Percentiles rank a stretch among this genome's conserved stretches.
Evolutionary conservation across 257 asterid species (phyloP).

Genomic region (Penstemon newberryi): DNA sequence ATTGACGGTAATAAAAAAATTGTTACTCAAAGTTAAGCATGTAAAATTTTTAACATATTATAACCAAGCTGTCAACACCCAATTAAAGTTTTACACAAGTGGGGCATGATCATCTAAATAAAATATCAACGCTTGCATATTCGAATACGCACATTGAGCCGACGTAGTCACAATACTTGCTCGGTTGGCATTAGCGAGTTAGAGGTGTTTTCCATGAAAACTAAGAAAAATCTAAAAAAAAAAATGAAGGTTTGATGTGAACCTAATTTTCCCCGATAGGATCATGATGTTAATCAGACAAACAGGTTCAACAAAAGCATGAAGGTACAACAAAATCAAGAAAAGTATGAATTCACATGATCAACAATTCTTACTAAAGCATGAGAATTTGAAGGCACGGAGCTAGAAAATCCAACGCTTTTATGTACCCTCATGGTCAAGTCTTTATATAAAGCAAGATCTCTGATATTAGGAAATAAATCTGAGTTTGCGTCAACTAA

Average conservation of each 20-base stretch:
- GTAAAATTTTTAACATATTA: no score
- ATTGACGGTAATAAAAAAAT: background rate
- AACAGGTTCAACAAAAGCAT: background rate
- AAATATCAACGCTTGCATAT: background rate
- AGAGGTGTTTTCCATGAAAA: background rate
- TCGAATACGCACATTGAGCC: conserved; percentile 9
- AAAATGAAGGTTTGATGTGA: background rate
- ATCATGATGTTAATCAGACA: background rate
- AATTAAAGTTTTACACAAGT: background rate
- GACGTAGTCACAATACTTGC: background rate
- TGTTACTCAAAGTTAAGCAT: background rate
- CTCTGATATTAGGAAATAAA: background rate
- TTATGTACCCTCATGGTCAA: background rate
- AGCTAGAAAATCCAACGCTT: background rate
- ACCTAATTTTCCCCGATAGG: no score
- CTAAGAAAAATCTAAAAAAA: background rate
- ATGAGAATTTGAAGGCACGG: background rate
- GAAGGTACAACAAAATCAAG: background rate
- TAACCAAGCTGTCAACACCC: background rate
- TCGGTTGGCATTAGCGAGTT: background rate
- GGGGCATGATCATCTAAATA: background rate
- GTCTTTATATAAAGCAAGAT: background rate
- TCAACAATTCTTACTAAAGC: background rate
- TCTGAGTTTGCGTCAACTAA: background rate
- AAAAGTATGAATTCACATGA: background rate